Percentiles rank a stretch among this genome's conserved stretches.
Conservation (phyloP, 768 basidiomycete genomes). For the Epithele typhae region DNA sequence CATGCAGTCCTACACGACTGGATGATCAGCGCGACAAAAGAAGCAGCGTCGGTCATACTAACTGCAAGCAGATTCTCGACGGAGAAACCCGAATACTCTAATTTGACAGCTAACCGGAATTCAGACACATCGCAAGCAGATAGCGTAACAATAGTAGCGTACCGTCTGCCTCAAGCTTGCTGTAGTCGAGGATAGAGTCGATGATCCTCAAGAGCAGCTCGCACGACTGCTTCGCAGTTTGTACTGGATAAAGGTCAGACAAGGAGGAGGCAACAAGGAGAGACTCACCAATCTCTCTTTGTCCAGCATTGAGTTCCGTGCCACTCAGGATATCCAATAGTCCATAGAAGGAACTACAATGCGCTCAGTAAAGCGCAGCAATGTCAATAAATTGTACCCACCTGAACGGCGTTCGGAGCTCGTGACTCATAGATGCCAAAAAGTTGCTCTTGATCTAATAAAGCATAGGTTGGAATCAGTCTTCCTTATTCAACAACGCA, state of each 20-base stretch:
- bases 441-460: conserved; percentile 73
- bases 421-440: conserved; percentile 72
- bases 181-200: conserved; percentile 75
- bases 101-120: conserved; percentile 68
- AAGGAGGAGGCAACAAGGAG: neutral
- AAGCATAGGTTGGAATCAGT: neutral
- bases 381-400: conserved; percentile 15
- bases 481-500: neutral
- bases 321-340: conserved; percentile 69
- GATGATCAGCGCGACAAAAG: neutral
- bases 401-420: conserved; percentile 76
- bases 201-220: conserved; percentile 77
- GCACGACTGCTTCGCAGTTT: conserved; percentile 77
- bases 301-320: conserved; percentile 63
- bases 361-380: neutral
- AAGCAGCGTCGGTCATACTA: conserved; percentile 14
- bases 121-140: neutral
- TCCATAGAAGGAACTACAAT: conserved; percentile 65
- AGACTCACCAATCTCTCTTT: conserved; percentile 60
- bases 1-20: conserved; percentile 59
- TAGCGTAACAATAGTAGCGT: conserved; percentile 6
- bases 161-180: conserved; percentile 76
- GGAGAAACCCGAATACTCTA: conserved; percentile 61
- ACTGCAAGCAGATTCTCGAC: conserved; percentile 72
- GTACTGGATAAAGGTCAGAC: conserved; percentile 42